Evolutionary conservation across 768 basidiomycete genomes (phyloP).

Genomic region (Hypholoma sublateritium): DNA sequence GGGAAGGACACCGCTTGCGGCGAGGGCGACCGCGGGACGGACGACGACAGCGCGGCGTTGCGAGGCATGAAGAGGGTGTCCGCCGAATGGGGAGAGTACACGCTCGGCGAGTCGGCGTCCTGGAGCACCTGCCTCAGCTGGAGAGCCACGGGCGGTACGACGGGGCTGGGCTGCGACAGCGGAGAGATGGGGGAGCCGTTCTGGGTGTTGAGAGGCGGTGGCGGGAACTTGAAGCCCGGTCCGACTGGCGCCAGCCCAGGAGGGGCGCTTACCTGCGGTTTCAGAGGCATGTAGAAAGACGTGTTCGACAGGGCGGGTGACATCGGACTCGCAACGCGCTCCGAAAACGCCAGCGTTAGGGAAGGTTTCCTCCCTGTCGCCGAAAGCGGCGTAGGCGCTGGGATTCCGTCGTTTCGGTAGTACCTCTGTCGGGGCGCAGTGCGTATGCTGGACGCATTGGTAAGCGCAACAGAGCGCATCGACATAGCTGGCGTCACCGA

Average conservation of each 20-base stretch:
- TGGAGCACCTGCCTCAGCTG: too few relatives aligned
- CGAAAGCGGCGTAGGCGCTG: slow-evolving; percentile 14
- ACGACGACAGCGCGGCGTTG: slow-evolving; percentile 17
- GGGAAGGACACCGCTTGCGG: slow-evolving; percentile 15
- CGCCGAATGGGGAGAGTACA: neutral
- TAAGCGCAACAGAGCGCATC: slow-evolving; percentile 17
- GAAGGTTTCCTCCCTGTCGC: slow-evolving; percentile 6
- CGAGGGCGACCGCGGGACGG: slow-evolving; percentile 26
- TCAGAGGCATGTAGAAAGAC: slow-evolving; percentile 7
- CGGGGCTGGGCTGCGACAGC: neutral
- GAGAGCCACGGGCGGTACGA: neutral
- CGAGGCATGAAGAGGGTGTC: slow-evolving; percentile 6
- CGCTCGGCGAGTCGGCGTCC: neutral
- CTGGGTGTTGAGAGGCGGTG: too few relatives aligned
- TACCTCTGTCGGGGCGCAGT: slow-evolving; percentile 18
- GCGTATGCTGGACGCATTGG: slow-evolving; percentile 14
- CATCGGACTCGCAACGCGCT: slow-evolving; percentile 16
- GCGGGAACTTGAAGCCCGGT: too few relatives aligned
- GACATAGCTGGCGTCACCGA: slow-evolving; percentile 8
- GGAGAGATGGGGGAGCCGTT: neutral
- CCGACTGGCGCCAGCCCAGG: slow-evolving; percentile 9
- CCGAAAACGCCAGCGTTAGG: slow-evolving; percentile 5
- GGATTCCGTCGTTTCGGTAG: slow-evolving; percentile 12
- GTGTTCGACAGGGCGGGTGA: slow-evolving; percentile 7
- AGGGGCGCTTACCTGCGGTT: slow-evolving; percentile 4